phyloP scores from a whole-genome alignment of 139 green algal species.

The Chlorella sorokiniana region DNA sequence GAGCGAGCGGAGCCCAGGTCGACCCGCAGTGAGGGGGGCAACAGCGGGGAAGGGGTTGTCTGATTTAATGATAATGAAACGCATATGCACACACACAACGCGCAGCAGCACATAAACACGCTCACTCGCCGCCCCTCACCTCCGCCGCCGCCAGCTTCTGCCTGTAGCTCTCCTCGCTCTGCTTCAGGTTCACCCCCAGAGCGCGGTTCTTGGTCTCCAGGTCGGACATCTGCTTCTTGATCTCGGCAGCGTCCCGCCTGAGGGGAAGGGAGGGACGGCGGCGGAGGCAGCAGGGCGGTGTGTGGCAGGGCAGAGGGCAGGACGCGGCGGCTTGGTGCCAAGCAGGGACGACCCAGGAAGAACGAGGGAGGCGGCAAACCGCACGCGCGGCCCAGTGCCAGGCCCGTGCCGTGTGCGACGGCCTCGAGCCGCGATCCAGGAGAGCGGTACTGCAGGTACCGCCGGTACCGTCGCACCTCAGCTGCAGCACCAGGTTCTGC shows the following conservation, averaged over 20 bases:
- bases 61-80: neutral
- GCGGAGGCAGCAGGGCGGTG: neutral
- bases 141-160: constrained; percentile 30
- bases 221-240: constrained; percentile 36
- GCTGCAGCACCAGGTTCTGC: constrained; percentile 39
- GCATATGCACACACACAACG: neutral
- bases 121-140: neutral
- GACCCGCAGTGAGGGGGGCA: neutral
- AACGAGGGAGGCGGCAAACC: neutral
- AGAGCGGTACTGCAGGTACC: neutral
- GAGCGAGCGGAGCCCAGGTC: constrained; percentile 17
- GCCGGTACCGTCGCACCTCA: neutral
- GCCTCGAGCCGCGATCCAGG: no score
- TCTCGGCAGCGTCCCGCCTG: constrained; percentile 31
- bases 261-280: neutral
- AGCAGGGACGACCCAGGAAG: neutral
- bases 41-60: neutral
- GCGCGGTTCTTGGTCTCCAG: constrained; percentile 40
- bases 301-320: neutral
- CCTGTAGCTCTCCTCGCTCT: constrained; percentile 26
- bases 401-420: no score
- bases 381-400: neutral
- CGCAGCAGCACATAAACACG: neutral
- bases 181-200: constrained; percentile 32
- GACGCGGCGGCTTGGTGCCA: neutral